Evolutionary conservation across 352 stramenopile genomes (phyloP), one percentile per base, ranked within the genome.

Genomic region (Globisporangium cylindrosporum): DNA sequence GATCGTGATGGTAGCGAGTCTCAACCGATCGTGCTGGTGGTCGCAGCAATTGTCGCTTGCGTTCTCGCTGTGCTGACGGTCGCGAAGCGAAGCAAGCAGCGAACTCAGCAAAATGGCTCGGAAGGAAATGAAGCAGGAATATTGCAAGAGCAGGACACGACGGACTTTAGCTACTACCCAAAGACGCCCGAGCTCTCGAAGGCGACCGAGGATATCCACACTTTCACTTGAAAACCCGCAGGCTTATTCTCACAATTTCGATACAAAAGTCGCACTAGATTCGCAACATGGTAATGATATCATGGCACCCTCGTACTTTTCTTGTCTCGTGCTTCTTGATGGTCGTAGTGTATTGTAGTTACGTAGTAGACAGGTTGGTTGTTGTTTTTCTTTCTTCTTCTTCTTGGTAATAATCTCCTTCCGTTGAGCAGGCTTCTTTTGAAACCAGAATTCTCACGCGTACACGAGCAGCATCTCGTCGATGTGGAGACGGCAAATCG

Each of bases 391-490:
- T 12, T 29, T 62, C 56, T 48, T 61, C 18, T 1, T n/a, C 53
- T 32, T 34, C 43, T 27, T 64, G 24, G n/a, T 55, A 25, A 34
- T 34, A 22, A 3, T 9, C 57, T 32, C 29, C 9, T 24, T 29
- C 20, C 22, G 20, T 38, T 6, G 43, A 22, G 5, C 8, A 20
- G 43, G 15, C 43, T 12, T 51, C 43, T 51, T 24, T 20, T 51
- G 43, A 24, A 1, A 24, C 43, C 7, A n/a, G 49, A 20, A 2
- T 5, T 12, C 59, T 86, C 73, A 95, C 5, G 88, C 86, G 69
- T 94, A 95, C 38, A 95, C 86, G 25, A 89, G 76, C 68, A 95
- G 70, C 77, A 91, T 93, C 48, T 94, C 88, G 32, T 92, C 84
- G 57, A 95, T 91, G 38, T 86, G 80, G 12, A 94, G 68, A 24